Base-by-base conservation (phyloP, 164 flowering plant species). In the Magnolia officinalis region DNA sequence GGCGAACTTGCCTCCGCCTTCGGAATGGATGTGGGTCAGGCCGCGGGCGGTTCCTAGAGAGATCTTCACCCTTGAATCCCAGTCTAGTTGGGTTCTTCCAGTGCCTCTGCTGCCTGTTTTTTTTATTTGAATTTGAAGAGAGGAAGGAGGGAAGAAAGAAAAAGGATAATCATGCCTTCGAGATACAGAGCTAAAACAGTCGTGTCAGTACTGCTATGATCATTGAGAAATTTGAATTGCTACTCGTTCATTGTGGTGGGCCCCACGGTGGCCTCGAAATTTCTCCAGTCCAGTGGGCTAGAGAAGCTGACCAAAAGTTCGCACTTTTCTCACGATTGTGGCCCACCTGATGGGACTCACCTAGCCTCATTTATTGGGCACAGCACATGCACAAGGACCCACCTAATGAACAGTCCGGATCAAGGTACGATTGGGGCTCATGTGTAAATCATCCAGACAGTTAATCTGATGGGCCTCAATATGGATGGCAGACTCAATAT, bases 41-140 rank as follows among this genome's bases (percentile, higher is more conserved):
- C 95, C 98, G 20, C 90, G 86, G 7, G 97, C 96, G 51, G 94
- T 88, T 78, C 92, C 96, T 29, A 92, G 92, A 29, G 93, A 90
- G 73, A 92, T 90, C 63, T 80, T 76, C 0, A 90, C 84, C 80
- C 98, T 80, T 24, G 84, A 74, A 64, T 90, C 90, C 96, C 96
- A 93, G 81, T 88, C 90, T 77, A 93, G 75, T 63, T 92, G 92
- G 51, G 95, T 88, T 79, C 91, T 84, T 19, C 91, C 89, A 2
- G 92, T 82, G 72, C 91, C 95, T 78, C 81, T 87, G 89, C 86
- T 92, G 49, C 96, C 98, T 93, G 86, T 66, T 37, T 37, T n/a
- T n/a, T 14, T 70, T 63, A 18, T 52, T 21, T 66, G 58, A 68
- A 50, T 31, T 59, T 20, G 19, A 21, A 66, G 45, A 24, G 5